Base-by-base conservation (phyloP, 2,329 filamentous ascomycete genomes). In the Aspergillus aculeatus region DNA sequence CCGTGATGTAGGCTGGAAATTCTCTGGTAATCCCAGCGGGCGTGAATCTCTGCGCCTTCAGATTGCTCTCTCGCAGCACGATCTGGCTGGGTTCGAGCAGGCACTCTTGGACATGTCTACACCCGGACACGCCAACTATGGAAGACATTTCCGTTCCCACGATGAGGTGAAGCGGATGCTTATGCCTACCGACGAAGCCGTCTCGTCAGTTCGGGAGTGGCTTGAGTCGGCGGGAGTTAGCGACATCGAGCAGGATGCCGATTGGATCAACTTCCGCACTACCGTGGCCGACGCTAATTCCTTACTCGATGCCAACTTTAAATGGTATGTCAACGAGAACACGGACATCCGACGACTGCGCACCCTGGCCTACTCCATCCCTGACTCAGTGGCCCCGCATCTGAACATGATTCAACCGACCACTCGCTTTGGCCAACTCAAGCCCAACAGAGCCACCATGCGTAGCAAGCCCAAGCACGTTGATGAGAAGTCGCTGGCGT, bases 161-260 rank as follows among this genome's bases (percentile, higher is more conserved):
- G 74, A 81, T 10, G 79, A 83, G 62, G 79, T 84, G 57, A 78
- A 80, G 56, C 73, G 76, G 10, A 77, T 85, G 62, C 75, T 85
- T 24, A 74, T 74, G 5, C 83, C 83, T 0, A 75, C 69, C 14
- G 65, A 69, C 9, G 68, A 73, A 3, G 75, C 81, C 0, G 69
- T 77, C 1, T 67, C 75, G 5, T 69, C 77, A 0, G 76, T 84
- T 14, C 72, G 76, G 9, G 60, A 68, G 50, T 85, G 83, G 83
- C 75, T 85, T 5, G 64, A 69, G 5, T 68, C 71, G 3, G 75
- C 73, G 23, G 78, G 78, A 26, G 67, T 77, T 5, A 64, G 67
- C 21, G 71, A 80, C 35, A 68, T 73, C 31, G 54, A 75, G 26
- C 66, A 72, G 44, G 71, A 76, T 61, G 73, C 74, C 19, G 74